Evolutionary conservation across 1,139 yeast genomes (phyloP).

Genomic region (Entelexis paramagnoliae): DNA sequence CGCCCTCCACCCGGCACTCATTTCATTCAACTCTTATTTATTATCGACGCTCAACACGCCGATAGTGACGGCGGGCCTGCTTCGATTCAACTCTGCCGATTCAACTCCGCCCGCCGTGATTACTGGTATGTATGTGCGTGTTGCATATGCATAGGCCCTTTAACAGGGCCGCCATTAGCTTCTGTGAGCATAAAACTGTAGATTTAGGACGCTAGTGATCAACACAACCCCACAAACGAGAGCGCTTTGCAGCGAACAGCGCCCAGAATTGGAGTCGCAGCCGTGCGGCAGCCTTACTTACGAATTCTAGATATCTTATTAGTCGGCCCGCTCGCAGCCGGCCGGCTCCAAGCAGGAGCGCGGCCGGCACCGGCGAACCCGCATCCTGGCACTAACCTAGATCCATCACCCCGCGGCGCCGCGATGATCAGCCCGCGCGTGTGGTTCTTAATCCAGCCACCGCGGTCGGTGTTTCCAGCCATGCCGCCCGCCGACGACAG

Average conservation of each 20-base stretch:
- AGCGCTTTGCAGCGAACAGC: too few relatives aligned
- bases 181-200: background rate
- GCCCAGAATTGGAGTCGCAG: too few relatives aligned
- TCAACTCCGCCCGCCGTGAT: conserved; percentile 11
- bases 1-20: too few relatives aligned
- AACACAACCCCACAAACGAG: too few relatives aligned
- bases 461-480: conserved; percentile 6
- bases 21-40: conserved; percentile 1
- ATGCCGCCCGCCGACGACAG: conserved; percentile 13
- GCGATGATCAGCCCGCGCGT: conserved; percentile 2
- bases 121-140: conserved; percentile 7
- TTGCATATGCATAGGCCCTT: conserved; percentile 7
- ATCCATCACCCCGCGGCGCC: conserved; percentile 1
- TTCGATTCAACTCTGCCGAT: conserved; percentile 8
- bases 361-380: too few relatives aligned
- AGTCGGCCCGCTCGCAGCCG: too few relatives aligned
- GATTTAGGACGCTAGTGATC: background rate
- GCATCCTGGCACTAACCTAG: background rate
- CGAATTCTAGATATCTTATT: too few relatives aligned
- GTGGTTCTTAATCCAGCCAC: conserved; percentile 5
- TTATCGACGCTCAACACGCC: conserved; percentile 11
- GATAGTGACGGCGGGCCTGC: conserved; percentile 6
- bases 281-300: too few relatives aligned
- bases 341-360: too few relatives aligned
- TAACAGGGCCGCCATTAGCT: background rate